These are phyloP conservation scores for Aspergillus sclerotiicarbonarius DNA, from an alignment of 495 filamentous ascomycete genomes.

Conservation along the genomic window DNA sequence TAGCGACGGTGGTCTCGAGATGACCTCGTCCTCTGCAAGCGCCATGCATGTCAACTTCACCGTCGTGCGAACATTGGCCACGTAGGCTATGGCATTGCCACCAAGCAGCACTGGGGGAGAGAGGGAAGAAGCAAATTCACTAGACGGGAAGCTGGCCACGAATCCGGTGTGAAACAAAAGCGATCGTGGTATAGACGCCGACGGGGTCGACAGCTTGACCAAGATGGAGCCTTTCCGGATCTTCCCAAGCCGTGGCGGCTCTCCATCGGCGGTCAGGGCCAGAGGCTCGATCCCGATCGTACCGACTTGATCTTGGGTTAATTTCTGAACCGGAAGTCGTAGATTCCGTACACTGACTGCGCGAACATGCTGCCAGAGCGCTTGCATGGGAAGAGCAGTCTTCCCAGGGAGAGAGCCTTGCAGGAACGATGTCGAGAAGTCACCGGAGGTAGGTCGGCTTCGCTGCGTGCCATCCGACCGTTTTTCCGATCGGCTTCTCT, in stretches of 20 bases:
- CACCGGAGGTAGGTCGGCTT: slow-evolving; percentile 33
- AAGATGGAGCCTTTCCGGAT: slow-evolving; percentile 86
- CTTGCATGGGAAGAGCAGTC: slow-evolving; percentile 23
- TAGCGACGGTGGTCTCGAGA: slow-evolving; percentile 31
- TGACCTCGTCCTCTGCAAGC: slow-evolving; percentile 34
- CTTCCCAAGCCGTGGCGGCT: slow-evolving; percentile 35
- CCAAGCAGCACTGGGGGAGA: slow-evolving; percentile 52
- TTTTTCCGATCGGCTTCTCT: slow-evolving; percentile 21
- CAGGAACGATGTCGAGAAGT: slow-evolving; percentile 35
- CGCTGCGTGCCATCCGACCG: slow-evolving; percentile 21
- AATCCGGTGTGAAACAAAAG: slow-evolving; percentile 49
- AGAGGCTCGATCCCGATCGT: slow-evolving; percentile 77
- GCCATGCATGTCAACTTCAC: slow-evolving; percentile 65
- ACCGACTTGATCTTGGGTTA: slow-evolving; percentile 82
- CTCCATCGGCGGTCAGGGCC: slow-evolving; percentile 22
- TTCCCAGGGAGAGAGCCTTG: slow-evolving; percentile 29
- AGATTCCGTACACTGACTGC: slow-evolving; percentile 87
- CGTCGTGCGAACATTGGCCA: slow-evolving; percentile 79
- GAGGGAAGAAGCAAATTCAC: slow-evolving; percentile 38
- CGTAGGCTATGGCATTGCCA: slow-evolving; percentile 73
- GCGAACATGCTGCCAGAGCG: slow-evolving; percentile 70
- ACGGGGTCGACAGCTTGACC: slow-evolving; percentile 52
- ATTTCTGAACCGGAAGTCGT: slow-evolving; percentile 73
- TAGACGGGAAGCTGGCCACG: slow-evolving; percentile 43
- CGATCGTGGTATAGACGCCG: slow-evolving; percentile 33